These are phyloP conservation scores for Teratosphaeriaceae sp. DNA, from an alignment of 2,329 filamentous ascomycete species.

Conservation along the genomic window DNA sequence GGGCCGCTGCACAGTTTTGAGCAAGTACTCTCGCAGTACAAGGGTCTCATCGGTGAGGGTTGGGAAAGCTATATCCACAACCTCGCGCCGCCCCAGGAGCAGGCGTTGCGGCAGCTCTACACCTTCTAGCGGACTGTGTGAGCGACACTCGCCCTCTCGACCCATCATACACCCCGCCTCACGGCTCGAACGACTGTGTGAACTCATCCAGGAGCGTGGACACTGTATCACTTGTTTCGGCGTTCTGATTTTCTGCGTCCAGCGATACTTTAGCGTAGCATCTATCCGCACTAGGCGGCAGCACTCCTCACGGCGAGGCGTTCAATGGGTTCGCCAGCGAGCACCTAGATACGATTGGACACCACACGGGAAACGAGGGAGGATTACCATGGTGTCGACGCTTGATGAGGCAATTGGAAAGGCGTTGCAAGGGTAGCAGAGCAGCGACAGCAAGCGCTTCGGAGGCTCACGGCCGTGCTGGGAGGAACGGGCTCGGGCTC, in stretches of 20 bases:
- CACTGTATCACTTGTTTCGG: conserved; percentile 1
- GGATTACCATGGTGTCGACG: too few species aligned
- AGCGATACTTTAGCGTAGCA: conserved; percentile 30
- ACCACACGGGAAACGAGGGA: too few species aligned
- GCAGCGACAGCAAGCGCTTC: too few species aligned
- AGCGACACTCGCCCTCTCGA: conserved; percentile 1
- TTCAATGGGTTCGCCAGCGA: not conserved
- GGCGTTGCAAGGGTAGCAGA: too few species aligned
- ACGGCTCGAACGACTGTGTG: too few species aligned
- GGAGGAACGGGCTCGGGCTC: too few species aligned
- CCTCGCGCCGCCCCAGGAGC: conserved; percentile 38
- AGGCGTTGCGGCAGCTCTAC: conserved; percentile 39
- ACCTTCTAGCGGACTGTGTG: conserved; percentile 26
- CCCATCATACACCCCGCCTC: conserved; percentile 3
- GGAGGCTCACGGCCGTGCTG: too few species aligned
- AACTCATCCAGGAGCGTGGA: too few species aligned
- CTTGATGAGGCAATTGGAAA: too few species aligned
- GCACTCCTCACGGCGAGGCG: conserved; percentile 12
- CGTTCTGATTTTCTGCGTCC: conserved; percentile 9
- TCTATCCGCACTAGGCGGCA: conserved; percentile 32
- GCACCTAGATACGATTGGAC: too few species aligned
- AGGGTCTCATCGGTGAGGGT: conserved; percentile 45
- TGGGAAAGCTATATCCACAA: conserved; percentile 46
- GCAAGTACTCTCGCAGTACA: conserved; percentile 49
- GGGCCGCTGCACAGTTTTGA: conserved; percentile 66